These are phyloP conservation scores for Theobroma cacao DNA, from an alignment of 345 rosid genomes.

Conservation along the genomic window DNA sequence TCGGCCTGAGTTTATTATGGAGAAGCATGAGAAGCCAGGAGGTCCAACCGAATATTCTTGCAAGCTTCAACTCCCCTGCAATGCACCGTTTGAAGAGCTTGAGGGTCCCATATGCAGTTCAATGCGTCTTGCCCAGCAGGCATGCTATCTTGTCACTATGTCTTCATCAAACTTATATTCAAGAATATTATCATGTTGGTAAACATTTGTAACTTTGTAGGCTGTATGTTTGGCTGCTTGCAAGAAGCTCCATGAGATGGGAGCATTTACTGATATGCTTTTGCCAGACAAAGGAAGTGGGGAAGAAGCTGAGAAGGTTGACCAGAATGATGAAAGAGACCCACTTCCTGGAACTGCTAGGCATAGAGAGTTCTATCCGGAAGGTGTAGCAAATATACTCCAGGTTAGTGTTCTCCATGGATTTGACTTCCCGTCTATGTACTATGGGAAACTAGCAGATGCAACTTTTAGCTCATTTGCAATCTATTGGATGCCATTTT, in stretches of 20 bases:
- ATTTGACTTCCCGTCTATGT: not conserved
- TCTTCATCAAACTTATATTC: slow-evolving; percentile 1
- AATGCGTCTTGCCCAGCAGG: slow-evolving; percentile 99
- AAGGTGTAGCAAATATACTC: slow-evolving; percentile 90
- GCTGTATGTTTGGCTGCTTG: slow-evolving; percentile 99
- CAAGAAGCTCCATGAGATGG: slow-evolving; percentile 99
- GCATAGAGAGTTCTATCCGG: slow-evolving; percentile 98
- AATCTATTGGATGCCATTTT: not conserved
- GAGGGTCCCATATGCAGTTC: slow-evolving; percentile 93
- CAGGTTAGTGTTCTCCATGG: slow-evolving; percentile 49
- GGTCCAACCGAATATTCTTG: slow-evolving; percentile 92
- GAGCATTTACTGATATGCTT: slow-evolving; percentile 97
- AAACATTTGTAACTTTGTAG: slow-evolving; percentile 40
- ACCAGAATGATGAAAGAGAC: slow-evolving; percentile 83
- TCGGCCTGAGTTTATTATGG: slow-evolving; percentile 94
- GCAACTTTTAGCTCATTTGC: not conserved
- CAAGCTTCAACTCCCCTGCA: slow-evolving; percentile 96
- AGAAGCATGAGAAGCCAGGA: slow-evolving; percentile 84
- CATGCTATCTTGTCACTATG: slow-evolving; percentile 20
- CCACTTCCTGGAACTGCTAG: slow-evolving; percentile 99
- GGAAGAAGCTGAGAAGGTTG: slow-evolving; percentile 75
- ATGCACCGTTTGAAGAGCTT: slow-evolving; percentile 94
- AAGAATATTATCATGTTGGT: slow-evolving; percentile 13
- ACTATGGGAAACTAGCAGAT: not conserved
- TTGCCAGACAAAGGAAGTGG: slow-evolving; percentile 99